Percentiles rank a stretch among this genome's conserved stretches.
Conservation (phyloP, 2,329 filamentous ascomycete species). For the Bertia moriformis region DNA sequence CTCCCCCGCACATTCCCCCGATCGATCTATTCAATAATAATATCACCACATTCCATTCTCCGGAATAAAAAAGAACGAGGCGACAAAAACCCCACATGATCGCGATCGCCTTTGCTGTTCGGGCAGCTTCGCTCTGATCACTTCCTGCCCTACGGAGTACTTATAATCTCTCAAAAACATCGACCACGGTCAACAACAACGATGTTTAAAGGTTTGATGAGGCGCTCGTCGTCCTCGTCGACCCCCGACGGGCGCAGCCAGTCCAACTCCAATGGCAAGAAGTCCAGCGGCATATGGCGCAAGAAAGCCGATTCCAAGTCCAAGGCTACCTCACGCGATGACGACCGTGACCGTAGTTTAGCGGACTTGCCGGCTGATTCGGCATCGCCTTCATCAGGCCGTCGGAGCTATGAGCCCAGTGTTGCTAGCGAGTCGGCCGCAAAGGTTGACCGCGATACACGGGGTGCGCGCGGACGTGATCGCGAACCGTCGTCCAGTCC, state of each 20-base stretch:
- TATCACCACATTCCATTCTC: no score
- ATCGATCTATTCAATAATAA: no score
- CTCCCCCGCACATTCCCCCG: no score
- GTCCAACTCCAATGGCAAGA: background rate
- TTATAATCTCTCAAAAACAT: no score
- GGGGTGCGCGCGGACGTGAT: background rate
- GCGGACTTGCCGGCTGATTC: conserved; percentile 4
- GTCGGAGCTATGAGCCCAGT: background rate
- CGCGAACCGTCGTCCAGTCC: background rate
- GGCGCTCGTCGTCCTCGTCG: background rate
- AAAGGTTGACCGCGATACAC: background rate
- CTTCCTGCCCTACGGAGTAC: no score
- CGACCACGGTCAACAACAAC: no score
- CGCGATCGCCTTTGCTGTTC: no score
- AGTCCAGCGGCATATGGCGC: conserved; percentile 4
- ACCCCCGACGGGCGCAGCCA: background rate
- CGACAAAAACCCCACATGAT: no score
- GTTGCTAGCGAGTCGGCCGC: background rate
- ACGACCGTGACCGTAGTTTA: conserved; percentile 25
- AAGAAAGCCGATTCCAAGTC: conserved; percentile 6
- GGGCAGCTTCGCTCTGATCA: no score
- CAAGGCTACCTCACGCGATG: conserved; percentile 22
- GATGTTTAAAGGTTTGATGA: no score
- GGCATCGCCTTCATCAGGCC: background rate
- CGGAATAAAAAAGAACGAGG: no score